Evolutionary conservation across 2,329 filamentous ascomycete genomes (phyloP).

Genomic region (Didymosphaeria variabile): DNA sequence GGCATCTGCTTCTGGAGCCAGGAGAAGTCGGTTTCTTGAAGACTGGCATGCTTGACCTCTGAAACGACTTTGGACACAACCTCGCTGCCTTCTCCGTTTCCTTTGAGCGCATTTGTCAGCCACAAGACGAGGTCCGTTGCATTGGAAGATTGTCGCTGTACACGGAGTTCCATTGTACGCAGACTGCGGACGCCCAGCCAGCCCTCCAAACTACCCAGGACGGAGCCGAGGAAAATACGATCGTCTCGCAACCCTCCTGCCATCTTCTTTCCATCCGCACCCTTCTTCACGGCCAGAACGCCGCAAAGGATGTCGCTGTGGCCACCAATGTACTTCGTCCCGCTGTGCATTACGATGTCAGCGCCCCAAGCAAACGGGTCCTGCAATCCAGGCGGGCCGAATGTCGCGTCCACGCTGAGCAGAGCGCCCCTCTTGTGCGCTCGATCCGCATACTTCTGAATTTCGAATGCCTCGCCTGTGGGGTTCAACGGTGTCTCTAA

Average conservation of each 20-base stretch:
- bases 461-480: constrained; percentile 79
- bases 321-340: constrained; percentile 95
- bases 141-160: constrained; percentile 77
- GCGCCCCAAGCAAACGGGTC: constrained; percentile 85
- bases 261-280: constrained; percentile 31
- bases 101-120: constrained; percentile 65
- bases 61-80: constrained; percentile 65
- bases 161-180: constrained; percentile 84
- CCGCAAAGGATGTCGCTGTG: constrained; percentile 95
- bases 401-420: constrained; percentile 88
- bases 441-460: constrained; percentile 74
- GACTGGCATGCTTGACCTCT: constrained; percentile 76
- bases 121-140: constrained; percentile 76
- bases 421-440: constrained; percentile 78
- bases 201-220: constrained; percentile 89
- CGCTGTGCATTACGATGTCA: constrained; percentile 89
- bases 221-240: constrained; percentile 78
- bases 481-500: constrained; percentile 96
- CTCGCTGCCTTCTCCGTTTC: constrained; percentile 50
- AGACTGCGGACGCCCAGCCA: constrained; percentile 91
- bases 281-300: constrained; percentile 71
- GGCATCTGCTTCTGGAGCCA: constrained; percentile 94
- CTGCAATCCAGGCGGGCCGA: constrained; percentile 87
- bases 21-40: constrained; percentile 70
- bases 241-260: constrained; percentile 69